phyloP scores from a whole-genome alignment of 179 eudicot species.

The Spinacia oleracea region DNA sequence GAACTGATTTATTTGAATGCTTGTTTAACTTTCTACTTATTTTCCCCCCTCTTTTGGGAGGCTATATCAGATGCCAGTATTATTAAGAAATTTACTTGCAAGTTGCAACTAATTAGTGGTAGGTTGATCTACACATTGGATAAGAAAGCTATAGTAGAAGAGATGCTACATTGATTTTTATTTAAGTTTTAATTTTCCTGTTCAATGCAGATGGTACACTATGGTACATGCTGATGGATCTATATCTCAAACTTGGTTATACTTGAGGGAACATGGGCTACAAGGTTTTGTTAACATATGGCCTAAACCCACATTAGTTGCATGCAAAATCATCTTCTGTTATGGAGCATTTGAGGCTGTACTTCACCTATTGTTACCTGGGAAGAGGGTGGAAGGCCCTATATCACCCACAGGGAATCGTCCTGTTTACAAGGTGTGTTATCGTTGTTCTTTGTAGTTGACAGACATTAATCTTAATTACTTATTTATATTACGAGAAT shows the following conservation, averaged over 20 bases:
- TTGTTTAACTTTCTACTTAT: too few species aligned
- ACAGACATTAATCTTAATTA: background rate
- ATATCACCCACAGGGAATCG: slow-evolving; percentile 84
- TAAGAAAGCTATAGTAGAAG: background rate
- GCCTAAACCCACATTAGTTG: slow-evolving; percentile 81
- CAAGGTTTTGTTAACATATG: slow-evolving; percentile 74
- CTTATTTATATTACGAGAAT: background rate
- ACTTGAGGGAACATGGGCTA: slow-evolving; percentile 57
- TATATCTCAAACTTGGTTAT: slow-evolving; percentile 49
- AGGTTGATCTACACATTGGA: background rate
- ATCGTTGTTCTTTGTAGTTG: background rate
- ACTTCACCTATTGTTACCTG: slow-evolving; percentile 81
- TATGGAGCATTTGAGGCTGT: slow-evolving; percentile 93
- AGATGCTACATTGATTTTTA: background rate
- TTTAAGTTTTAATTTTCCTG: background rate
- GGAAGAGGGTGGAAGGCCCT: slow-evolving; percentile 93
- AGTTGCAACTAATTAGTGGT: background rate
- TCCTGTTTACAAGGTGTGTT: slow-evolving; percentile 83
- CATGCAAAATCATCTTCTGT: slow-evolving; percentile 79
- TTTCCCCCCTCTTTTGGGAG: too few species aligned
- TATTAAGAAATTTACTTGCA: background rate
- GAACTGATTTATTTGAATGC: too few species aligned
- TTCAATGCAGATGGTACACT: slow-evolving; percentile 80
- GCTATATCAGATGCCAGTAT: background rate
- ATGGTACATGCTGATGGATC: slow-evolving; percentile 99